A percentile compares a stretch with the other conserved stretches of the same genome.
Conservation (phyloP, 2,329 filamentous ascomycete genomes). For the Trichoderma gracile region DNA sequence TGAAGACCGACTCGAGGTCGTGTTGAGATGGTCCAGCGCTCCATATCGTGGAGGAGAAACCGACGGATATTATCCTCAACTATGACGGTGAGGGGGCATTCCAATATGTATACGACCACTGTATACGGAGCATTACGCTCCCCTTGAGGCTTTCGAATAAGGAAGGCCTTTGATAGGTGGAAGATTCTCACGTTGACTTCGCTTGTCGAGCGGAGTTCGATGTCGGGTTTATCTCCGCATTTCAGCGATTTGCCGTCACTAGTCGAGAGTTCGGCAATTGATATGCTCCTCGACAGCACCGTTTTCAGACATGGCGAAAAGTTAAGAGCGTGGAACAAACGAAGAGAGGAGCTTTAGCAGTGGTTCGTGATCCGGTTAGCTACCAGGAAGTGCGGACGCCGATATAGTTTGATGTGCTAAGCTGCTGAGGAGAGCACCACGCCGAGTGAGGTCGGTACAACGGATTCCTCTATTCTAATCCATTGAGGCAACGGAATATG, state of each 20-base stretch:
- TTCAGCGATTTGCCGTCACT: constrained; percentile 6
- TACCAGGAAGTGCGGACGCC: background rate
- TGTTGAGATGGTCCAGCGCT: background rate
- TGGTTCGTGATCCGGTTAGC: background rate
- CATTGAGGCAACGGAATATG: too few relatives aligned
- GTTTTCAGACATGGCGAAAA: background rate
- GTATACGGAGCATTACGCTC: background rate
- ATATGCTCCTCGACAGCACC: background rate
- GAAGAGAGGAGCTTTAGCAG: background rate
- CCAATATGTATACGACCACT: background rate
- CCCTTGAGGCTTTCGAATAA: too few relatives aligned
- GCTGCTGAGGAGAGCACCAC: background rate
- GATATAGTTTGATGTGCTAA: background rate
- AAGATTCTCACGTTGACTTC: background rate
- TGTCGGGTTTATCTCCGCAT: background rate
- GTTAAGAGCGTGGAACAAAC: background rate
- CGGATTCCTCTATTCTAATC: too few relatives aligned
- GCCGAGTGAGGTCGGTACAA: background rate
- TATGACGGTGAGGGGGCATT: background rate
- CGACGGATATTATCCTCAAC: constrained; percentile 8
- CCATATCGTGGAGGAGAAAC: background rate
- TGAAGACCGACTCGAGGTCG: background rate
- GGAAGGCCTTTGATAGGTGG: too few relatives aligned
- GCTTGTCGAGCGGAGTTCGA: background rate
- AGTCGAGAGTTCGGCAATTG: background rate